phyloP scores from a whole-genome alignment of 2,329 filamentous ascomycete species.

The Simplicillium sp. region DNA sequence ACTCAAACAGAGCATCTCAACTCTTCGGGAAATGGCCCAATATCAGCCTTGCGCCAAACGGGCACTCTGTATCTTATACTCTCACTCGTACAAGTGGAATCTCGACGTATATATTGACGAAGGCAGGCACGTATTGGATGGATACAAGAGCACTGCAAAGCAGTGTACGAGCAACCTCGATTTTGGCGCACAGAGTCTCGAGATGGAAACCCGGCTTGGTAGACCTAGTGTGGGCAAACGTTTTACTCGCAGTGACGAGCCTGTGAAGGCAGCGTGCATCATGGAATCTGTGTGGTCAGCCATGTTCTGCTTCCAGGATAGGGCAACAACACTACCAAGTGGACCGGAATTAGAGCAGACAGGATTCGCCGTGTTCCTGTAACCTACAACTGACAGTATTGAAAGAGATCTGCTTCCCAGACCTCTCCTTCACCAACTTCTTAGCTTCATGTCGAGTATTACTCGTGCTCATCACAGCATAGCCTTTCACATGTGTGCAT shows the following conservation, averaged over 20 bases:
- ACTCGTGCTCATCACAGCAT: no score
- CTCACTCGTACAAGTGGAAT: constrained; percentile 48
- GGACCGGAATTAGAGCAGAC: constrained; percentile 38
- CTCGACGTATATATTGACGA: constrained; percentile 37
- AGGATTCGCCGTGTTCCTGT: constrained; percentile 33
- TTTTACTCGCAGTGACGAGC: constrained; percentile 9
- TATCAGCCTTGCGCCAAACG: constrained; percentile 52
- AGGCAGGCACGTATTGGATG: constrained; percentile 17
- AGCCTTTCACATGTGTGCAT: no score
- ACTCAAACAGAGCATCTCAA: constrained; percentile 43
- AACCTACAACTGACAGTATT: no score
- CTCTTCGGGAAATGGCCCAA: constrained; percentile 50
- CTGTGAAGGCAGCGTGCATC: constrained; percentile 35
- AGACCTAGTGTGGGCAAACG: constrained; percentile 26
- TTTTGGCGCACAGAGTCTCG: constrained; percentile 43
- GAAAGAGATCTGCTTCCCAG: no score
- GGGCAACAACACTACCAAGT: constrained; percentile 40
- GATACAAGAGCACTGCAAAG: constrained; percentile 30
- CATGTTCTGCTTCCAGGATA: constrained; percentile 46
- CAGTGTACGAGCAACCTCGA: constrained; percentile 43
- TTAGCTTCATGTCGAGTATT: no score
- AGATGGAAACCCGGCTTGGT: constrained; percentile 37
- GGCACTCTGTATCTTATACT: constrained; percentile 49
- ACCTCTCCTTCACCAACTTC: no score
- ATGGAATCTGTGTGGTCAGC: constrained; percentile 35